phyloP scores from a whole-genome alignment of 1,284 basidiomycete species.

The Rhodotorula sp. region DNA sequence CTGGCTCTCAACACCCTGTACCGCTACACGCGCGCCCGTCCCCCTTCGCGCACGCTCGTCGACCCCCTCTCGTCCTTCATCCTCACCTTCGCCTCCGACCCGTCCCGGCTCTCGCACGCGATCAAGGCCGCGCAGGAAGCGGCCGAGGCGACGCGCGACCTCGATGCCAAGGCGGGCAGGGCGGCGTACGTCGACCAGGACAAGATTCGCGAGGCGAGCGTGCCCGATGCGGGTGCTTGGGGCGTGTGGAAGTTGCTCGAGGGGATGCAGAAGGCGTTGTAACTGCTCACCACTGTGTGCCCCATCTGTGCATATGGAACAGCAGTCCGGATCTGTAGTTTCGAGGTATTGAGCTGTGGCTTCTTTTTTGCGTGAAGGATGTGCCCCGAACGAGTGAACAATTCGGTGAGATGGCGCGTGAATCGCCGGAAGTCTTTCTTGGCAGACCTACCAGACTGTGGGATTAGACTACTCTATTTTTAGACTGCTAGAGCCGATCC shows the following conservation, averaged over 20 bases:
- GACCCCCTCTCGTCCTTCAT: constrained; percentile 88
- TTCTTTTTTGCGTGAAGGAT: neutral
- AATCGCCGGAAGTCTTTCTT: no score
- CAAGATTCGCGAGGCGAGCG: constrained; percentile 64
- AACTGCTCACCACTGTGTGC: no score
- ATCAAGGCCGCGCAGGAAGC: constrained; percentile 66
- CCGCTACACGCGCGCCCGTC: constrained; percentile 82
- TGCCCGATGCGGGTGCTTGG: constrained; percentile 88
- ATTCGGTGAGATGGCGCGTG: no score
- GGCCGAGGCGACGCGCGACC: constrained; percentile 67
- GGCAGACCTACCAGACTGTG: no score
- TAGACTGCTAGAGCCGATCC: no score
- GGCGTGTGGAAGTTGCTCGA: constrained; percentile 77
- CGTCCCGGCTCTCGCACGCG: constrained; percentile 57
- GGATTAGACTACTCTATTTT: no score
- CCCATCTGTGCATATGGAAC: no score
- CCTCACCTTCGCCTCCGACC: constrained; percentile 53
- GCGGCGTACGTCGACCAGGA: constrained; percentile 83
- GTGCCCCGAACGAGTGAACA: no score
- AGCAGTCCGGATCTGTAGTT: no score
- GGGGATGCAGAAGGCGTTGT: constrained; percentile 48
- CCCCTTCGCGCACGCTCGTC: constrained; percentile 84
- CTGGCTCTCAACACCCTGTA: constrained; percentile 70
- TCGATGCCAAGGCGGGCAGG: constrained; percentile 82
- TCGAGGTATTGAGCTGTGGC: neutral